These are phyloP conservation scores for Quercus suber DNA, from an alignment of 306 rosid species.

Conservation along the genomic window DNA sequence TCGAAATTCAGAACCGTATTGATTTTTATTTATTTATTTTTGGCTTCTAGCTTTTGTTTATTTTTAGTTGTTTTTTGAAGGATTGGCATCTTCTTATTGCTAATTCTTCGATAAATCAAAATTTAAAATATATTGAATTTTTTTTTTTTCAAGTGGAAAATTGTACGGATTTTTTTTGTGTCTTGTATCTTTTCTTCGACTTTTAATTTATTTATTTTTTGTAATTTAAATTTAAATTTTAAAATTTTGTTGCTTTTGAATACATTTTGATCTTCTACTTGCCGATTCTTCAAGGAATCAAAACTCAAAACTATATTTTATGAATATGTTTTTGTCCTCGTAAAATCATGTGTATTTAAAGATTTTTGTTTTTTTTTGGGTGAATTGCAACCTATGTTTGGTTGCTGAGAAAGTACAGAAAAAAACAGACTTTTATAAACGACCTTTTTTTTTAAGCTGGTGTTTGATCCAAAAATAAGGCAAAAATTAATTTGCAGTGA, in stretches of 20 bases:
- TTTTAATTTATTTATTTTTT: too few species aligned
- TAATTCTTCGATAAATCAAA: too few species aligned
- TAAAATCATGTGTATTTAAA: neutral
- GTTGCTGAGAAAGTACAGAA: neutral
- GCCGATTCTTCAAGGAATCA: conserved; percentile 6
- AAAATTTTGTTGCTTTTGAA: too few species aligned
- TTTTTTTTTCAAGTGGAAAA: too few species aligned
- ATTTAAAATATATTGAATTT: too few species aligned
- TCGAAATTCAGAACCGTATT: neutral
- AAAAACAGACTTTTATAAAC: neutral
- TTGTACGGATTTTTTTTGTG: neutral
- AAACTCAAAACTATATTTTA: neutral
- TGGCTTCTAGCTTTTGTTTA: too few species aligned
- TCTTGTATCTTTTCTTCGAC: too few species aligned
- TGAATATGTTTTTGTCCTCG: neutral
- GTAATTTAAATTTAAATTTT: too few species aligned
- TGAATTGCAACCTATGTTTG: neutral
- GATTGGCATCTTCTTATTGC: too few species aligned
- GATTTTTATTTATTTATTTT: neutral
- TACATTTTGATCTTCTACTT: neutral
- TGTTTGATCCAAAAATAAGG: neutral
- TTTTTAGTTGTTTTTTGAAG: too few species aligned
- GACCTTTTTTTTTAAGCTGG: neutral
- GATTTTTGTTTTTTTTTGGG: neutral
- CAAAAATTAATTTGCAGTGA: neutral